These are phyloP conservation scores for Neofusicoccum cordaticola DNA, from an alignment of 2,329 filamentous ascomycete genomes.

Conservation along the genomic window DNA sequence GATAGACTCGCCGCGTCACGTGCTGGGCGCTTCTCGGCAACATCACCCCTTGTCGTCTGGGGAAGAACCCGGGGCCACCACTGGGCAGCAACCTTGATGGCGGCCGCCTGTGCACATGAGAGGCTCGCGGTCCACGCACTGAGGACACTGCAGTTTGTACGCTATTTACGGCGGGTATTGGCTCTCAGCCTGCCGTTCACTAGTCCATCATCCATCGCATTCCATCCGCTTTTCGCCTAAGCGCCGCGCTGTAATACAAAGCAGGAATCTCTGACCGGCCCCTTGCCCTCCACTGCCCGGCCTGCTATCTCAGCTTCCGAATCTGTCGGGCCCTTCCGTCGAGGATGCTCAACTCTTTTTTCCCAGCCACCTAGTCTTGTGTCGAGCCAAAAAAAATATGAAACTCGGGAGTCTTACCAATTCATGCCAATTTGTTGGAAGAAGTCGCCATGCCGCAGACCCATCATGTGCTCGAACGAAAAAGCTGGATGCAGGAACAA, in stretches of 20 bases:
- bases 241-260: slow-evolving; percentile 17
- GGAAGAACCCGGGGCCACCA: background rate
- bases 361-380: background rate
- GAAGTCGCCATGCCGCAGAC: background rate
- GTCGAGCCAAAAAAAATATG: background rate
- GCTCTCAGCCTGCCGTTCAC: background rate
- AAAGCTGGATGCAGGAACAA: background rate
- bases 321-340: background rate
- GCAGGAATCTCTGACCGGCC: slow-evolving; percentile 10
- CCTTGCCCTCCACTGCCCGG: background rate
- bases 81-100: slow-evolving; percentile 8
- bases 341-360: slow-evolving; percentile 3
- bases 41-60: slow-evolving; percentile 13
- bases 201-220: background rate
- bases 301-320: background rate
- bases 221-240: slow-evolving; percentile 11
- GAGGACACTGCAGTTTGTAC: slow-evolving; percentile 8
- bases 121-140: background rate
- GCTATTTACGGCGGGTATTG: background rate
- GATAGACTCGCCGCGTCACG: background rate
- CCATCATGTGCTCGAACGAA: background rate
- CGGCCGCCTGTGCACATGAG: background rate
- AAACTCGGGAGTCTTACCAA: slow-evolving; percentile 1
- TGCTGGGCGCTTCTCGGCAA: background rate
- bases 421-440: slow-evolving; percentile 9